phyloP scores from a whole-genome alignment of 2,329 filamentous ascomycete species.

The Aspergillus calidoustus region DNA sequence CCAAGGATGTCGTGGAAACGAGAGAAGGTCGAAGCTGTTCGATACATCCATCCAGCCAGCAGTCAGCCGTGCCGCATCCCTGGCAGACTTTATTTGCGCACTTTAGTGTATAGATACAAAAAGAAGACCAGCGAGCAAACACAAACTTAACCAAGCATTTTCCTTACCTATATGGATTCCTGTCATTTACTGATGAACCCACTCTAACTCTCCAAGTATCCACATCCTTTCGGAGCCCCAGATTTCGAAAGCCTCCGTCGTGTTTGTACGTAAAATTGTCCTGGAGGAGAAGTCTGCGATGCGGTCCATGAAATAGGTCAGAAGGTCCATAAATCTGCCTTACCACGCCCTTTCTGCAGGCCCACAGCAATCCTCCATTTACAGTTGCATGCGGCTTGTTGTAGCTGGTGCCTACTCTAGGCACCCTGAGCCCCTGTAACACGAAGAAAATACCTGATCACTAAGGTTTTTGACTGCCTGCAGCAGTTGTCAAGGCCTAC shows the following conservation, averaged over 20 bases:
- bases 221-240: not conserved
- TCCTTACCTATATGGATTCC: not conserved
- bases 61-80: conserved; percentile 9
- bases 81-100: not conserved
- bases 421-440: conserved; percentile 1
- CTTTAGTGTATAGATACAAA: not conserved
- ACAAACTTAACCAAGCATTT: not conserved
- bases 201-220: not conserved
- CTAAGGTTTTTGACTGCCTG: not conserved
- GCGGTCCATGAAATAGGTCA: not conserved
- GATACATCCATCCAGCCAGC: conserved; percentile 10
- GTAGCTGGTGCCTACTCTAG: conserved; percentile 9
- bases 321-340: not conserved
- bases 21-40: conserved; percentile 10
- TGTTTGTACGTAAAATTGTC: not conserved
- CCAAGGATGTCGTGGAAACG: not conserved
- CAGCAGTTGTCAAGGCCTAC: not conserved
- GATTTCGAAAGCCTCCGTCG: not conserved
- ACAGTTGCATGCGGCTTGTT: not conserved
- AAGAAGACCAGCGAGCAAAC: not conserved
- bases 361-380: not conserved
- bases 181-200: not conserved
- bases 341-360: not conserved
- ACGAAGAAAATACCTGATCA: not conserved
- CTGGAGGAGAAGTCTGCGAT: not conserved